Evolutionary conservation across 768 basidiomycete species (phyloP).

Genomic region (Boletus subparvulus): DNA sequence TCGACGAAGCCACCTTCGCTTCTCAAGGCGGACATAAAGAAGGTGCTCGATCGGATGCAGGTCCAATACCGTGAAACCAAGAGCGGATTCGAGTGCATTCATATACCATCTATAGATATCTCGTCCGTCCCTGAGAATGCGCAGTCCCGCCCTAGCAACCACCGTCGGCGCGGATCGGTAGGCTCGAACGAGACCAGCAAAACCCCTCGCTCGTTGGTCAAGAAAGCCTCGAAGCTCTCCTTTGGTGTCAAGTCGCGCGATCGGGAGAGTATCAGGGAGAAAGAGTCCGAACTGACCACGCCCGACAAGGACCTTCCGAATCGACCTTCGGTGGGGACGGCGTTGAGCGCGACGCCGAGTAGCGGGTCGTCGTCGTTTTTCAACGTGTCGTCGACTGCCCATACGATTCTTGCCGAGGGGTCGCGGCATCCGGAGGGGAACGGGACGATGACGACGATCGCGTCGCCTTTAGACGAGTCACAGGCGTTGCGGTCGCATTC

Average conservation of each 20-base stretch:
- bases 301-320: constrained; percentile 49
- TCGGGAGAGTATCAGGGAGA: constrained; percentile 43
- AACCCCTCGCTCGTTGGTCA: constrained; percentile 56
- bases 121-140: constrained; percentile 59
- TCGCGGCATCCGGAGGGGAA: constrained; percentile 30
- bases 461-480: constrained; percentile 27
- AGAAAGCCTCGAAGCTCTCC: constrained; percentile 77
- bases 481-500: constrained; percentile 44
- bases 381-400: constrained; percentile 65
- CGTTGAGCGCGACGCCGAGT: constrained; percentile 64
- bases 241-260: constrained; percentile 65
- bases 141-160: constrained; percentile 33
- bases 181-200: constrained; percentile 53
- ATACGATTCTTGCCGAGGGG: constrained; percentile 38
- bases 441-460: constrained; percentile 19
- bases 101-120: constrained; percentile 91
- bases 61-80: constrained; percentile 91
- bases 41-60: constrained; percentile 91
- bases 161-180: constrained; percentile 45
- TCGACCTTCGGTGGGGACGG: constrained; percentile 45
- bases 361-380: constrained; percentile 84
- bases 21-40: constrained; percentile 81
- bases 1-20: constrained; percentile 81
- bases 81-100: constrained; percentile 94
- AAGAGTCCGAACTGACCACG: constrained; percentile 38